phyloP scores from a whole-genome alignment of 2,329 filamentous ascomycete species.

The Tolypocladium cylindrosporum region DNA sequence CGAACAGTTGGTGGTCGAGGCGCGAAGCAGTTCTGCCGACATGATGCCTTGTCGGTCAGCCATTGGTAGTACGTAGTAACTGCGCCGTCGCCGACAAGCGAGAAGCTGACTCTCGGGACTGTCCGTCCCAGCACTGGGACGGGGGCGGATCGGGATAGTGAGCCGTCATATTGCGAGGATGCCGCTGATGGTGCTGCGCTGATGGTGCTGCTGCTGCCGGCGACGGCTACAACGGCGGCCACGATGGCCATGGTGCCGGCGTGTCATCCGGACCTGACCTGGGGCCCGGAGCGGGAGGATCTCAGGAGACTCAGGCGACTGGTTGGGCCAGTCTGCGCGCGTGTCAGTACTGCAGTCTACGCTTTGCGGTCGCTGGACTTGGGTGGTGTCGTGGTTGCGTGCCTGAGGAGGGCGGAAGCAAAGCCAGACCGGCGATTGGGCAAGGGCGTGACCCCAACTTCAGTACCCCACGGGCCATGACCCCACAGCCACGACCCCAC shows the following conservation, averaged over 20 bases:
- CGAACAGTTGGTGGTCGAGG: background rate
- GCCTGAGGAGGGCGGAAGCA: background rate
- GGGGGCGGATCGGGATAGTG: background rate
- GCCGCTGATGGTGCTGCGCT: background rate
- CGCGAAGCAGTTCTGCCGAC: background rate
- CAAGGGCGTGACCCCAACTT: too few relatives aligned
- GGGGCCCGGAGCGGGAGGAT: background rate
- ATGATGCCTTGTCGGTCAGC: background rate
- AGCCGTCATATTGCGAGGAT: background rate
- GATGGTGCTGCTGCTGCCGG: background rate
- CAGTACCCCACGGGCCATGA: too few relatives aligned
- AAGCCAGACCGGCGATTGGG: background rate
- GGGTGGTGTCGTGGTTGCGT: background rate
- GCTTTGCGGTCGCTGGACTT: background rate
- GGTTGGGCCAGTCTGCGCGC: background rate
- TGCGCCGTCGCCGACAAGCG: too few relatives aligned
- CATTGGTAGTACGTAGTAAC: too few relatives aligned
- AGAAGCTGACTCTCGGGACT: too few relatives aligned
- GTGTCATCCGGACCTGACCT: background rate
- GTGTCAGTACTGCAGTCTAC: background rate
- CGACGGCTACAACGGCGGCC: background rate
- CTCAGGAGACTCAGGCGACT: background rate
- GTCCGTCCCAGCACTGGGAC: too few relatives aligned
- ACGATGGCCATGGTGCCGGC: background rate
- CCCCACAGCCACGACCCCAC: too few relatives aligned